Base-by-base conservation (phyloP, 441 rosid genomes). In the Populus hybrid region DNA sequence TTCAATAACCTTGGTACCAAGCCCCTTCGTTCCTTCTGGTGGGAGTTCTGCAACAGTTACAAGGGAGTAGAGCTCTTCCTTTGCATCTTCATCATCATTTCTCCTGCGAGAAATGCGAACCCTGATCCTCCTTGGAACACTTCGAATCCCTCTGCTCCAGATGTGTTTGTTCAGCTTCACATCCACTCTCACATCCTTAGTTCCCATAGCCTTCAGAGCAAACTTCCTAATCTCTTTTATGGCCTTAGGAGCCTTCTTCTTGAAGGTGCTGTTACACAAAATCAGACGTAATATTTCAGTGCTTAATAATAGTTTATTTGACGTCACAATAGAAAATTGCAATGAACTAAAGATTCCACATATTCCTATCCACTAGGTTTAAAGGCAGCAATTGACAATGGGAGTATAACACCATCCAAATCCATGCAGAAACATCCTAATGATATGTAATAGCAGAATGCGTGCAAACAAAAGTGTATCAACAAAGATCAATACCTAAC, bases 231-330 rank as follows among this genome's bases (percentile, higher is more conserved):
- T 95, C 84, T 95, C 99, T 78, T 95, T 93, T 1, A 95, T 95
- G 35, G 99, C 99, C 64, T 90, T 95, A 2, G 99, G 98, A 57
- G 98, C 99, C 83, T 92, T 95, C 97, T 95, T 93, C 90, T 95
- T 95, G 90, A 92, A 95, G 18, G 99, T 92, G 86, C 98, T 93
- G 89, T 79, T 73, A 16, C 61, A 53, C 21, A 53, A 53, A 53
- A 53, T 53, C 8, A 53, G 61, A 53, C 3, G 0, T 18, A 0
- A 53, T 42, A 42, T 42, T 42, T 42, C 50, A 42, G 50, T 16
- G n/a, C 21, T 53, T 14, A 50, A 50, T 50, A 50, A 50, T 50
- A 50, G n/a, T 50, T 50, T 53, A 16, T 53, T 46, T 53, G 61
- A 6, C 6, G 21, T 18, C 21, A 18, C 61, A 53, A 5, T 18